Percentiles rank a stretch among this genome's conserved stretches.
Evolutionary conservation across 1,284 basidiomycete species (phyloP).

Genomic region (Amylostereum chailletii): DNA sequence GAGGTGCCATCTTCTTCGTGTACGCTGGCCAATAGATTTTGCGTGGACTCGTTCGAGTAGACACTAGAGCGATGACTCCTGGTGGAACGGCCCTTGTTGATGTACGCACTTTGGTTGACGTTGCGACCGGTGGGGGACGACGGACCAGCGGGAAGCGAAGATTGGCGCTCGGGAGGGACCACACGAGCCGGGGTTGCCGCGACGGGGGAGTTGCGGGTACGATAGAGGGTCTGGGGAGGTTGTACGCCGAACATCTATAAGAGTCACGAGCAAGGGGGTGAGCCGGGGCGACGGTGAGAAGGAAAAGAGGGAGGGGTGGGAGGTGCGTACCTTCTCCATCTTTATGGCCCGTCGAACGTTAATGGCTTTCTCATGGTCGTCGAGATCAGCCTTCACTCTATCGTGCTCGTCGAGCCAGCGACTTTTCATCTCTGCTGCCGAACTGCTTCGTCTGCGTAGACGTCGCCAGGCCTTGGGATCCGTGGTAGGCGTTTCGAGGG

Average conservation of each 20-base stretch:
- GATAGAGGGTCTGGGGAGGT: constrained; percentile 68
- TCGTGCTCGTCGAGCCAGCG: constrained; percentile 48
- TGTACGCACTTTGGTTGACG: constrained; percentile 39
- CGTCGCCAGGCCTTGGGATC: constrained; percentile 19
- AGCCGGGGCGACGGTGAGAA: background rate
- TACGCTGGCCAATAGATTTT: constrained; percentile 29
- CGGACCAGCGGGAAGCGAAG: constrained; percentile 11
- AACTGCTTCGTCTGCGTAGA: constrained; percentile 46
- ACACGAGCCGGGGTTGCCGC: constrained; percentile 22
- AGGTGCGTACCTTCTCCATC: constrained; percentile 67
- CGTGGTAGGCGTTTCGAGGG: constrained; percentile 7
- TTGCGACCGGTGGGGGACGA: constrained; percentile 27
- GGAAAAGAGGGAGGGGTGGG: constrained; percentile 4
- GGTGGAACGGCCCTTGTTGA: constrained; percentile 8
- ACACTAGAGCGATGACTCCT: constrained; percentile 32
- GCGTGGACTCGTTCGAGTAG: constrained; percentile 39
- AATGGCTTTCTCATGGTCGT: constrained; percentile 63
- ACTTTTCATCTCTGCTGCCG: constrained; percentile 34
- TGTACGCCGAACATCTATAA: constrained; percentile 67
- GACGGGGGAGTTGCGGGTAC: constrained; percentile 42
- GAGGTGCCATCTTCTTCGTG: constrained; percentile 13
- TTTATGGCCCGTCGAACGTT: constrained; percentile 72
- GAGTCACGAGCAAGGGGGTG: constrained; percentile 6
- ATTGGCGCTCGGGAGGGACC: constrained; percentile 11
- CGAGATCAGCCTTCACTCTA: constrained; percentile 57